Evolutionary conservation across 2,329 filamentous ascomycete genomes (phyloP).

Genomic region (Aspergillus carbonarius): DNA sequence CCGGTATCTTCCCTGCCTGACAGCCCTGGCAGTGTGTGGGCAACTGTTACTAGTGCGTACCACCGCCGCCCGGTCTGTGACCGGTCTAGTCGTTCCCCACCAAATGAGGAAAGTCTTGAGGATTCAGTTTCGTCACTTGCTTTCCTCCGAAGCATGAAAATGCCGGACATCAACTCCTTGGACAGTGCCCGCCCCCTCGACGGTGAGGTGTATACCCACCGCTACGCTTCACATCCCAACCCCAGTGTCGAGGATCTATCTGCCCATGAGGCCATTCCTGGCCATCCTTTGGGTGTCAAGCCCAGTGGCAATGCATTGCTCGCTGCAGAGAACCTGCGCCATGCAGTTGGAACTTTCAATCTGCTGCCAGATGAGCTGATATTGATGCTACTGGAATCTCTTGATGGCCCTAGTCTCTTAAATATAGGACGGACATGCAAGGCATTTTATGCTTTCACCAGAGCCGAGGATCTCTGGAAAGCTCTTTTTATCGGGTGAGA

Average conservation of each 20-base stretch:
- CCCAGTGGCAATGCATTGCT: conserved; percentile 82
- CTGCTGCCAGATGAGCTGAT: conserved; percentile 78
- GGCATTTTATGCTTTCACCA: conserved; percentile 80
- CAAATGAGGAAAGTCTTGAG: background rate
- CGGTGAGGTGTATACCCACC: conserved; percentile 11
- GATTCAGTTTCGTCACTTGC: background rate
- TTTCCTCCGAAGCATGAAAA: conserved; percentile 15
- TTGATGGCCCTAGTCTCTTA: conserved; percentile 64
- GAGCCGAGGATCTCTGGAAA: conserved; percentile 88
- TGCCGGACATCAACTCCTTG: conserved; percentile 37
- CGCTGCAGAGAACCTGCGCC: conserved; percentile 64
- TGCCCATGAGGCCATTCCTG: conserved; percentile 61
- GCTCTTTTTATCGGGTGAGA: conserved; percentile 80
- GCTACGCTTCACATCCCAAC: conserved; percentile 7
- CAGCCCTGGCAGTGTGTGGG: background rate
- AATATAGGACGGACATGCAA: conserved; percentile 75
- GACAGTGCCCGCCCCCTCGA: conserved; percentile 18
- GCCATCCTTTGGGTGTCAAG: conserved; percentile 80
- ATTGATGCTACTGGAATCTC: conserved; percentile 69
- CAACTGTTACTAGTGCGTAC: conserved; percentile 2
- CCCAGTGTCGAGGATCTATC: conserved; percentile 38
- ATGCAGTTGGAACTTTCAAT: conserved; percentile 64
- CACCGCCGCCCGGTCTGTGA: background rate
- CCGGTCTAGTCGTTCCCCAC: background rate
- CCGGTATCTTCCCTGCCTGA: background rate